Evolutionary conservation across 2,329 filamentous ascomycete genomes (phyloP).

Genomic region (Aspergillus candidus): DNA sequence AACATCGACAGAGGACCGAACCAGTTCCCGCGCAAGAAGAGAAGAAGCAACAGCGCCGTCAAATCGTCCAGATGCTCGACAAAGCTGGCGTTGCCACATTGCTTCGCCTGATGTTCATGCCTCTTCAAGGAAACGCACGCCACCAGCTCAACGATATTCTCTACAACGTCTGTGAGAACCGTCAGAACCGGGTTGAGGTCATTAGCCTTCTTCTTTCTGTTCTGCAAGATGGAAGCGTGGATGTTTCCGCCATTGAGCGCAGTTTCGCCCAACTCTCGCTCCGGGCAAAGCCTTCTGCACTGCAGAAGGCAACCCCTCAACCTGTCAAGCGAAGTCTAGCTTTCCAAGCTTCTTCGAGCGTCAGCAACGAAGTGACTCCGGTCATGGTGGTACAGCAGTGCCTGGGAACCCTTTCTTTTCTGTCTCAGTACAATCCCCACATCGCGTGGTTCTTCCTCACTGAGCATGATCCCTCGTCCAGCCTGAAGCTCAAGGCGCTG

Average conservation of each 20-base stretch:
- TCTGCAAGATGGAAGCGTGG: conserved; percentile 88
- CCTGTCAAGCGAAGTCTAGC: conserved; percentile 69
- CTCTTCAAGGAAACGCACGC: conserved; percentile 80
- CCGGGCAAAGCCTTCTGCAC: conserved; percentile 72
- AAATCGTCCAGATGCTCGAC: conserved; percentile 93
- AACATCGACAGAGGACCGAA: conserved; percentile 32
- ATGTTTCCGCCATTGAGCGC: conserved; percentile 87
- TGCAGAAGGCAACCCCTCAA: conserved; percentile 72
- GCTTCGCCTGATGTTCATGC: conserved; percentile 96
- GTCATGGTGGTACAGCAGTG: conserved; percentile 95
- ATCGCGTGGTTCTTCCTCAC: conserved; percentile 89
- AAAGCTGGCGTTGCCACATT: conserved; percentile 94
- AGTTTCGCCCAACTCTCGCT: conserved; percentile 92
- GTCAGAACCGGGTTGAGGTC: conserved; percentile 91
- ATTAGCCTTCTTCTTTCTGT: conserved; percentile 89
- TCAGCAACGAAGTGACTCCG: conserved; percentile 83
- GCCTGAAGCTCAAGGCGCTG: conserved; percentile 68
- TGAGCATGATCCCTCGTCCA: conserved; percentile 76
- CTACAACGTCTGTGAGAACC: conserved; percentile 87
- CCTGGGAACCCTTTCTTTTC: conserved; percentile 72
- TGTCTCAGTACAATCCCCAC: conserved; percentile 78
- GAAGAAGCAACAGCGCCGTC: conserved; percentile 66
- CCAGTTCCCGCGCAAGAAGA: conserved; percentile 40
- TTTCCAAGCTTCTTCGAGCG: conserved; percentile 47
- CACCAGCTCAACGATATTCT: conserved; percentile 80